phyloP scores from a whole-genome alignment of 1,284 basidiomycete species.

The Cutaneotrichosporon mucoides region DNA sequence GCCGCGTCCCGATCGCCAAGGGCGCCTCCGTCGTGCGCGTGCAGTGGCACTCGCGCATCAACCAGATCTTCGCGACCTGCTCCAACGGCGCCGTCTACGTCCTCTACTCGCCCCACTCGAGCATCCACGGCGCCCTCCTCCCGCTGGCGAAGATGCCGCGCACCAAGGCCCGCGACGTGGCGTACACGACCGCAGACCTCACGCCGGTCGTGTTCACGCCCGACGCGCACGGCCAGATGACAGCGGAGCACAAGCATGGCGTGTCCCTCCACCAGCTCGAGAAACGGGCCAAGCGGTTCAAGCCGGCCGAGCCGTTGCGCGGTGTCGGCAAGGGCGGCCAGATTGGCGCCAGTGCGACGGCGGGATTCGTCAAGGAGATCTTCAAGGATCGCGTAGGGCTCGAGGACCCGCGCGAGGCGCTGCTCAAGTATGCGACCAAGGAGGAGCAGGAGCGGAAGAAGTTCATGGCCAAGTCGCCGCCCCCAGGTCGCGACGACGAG shows the following conservation, averaged over 20 bases:
- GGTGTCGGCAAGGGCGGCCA: constrained; percentile 90
- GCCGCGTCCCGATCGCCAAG: constrained; percentile 61
- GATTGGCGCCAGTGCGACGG: constrained; percentile 90
- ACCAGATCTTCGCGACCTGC: constrained; percentile 83
- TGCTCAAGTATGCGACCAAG: constrained; percentile 83
- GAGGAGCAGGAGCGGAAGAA: constrained; percentile 54
- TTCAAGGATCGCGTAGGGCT: constrained; percentile 53
- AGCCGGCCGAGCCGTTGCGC: constrained; percentile 83
- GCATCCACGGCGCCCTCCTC: constrained; percentile 86
- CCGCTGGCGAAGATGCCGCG: constrained; percentile 59
- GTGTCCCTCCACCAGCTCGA: constrained; percentile 69
- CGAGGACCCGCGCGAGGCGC: constrained; percentile 91
- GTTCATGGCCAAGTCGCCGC: background rate
- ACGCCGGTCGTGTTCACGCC: constrained; percentile 76
- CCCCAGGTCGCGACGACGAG: constrained; percentile 2
- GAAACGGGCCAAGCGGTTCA: constrained; percentile 78
- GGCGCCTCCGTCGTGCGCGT: constrained; percentile 77
- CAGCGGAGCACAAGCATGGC: constrained; percentile 72
- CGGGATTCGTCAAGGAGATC: constrained; percentile 89
- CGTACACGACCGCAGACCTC: constrained; percentile 69
- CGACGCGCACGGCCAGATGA: constrained; percentile 70
- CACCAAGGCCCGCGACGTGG: constrained; percentile 73
- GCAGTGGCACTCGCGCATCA: constrained; percentile 93
- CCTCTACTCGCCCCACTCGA: constrained; percentile 81
- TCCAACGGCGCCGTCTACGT: constrained; percentile 85